These are phyloP conservation scores for Stevia rebaudiana DNA, from an alignment of 140 eudicot genomes.

Conservation along the genomic window DNA sequence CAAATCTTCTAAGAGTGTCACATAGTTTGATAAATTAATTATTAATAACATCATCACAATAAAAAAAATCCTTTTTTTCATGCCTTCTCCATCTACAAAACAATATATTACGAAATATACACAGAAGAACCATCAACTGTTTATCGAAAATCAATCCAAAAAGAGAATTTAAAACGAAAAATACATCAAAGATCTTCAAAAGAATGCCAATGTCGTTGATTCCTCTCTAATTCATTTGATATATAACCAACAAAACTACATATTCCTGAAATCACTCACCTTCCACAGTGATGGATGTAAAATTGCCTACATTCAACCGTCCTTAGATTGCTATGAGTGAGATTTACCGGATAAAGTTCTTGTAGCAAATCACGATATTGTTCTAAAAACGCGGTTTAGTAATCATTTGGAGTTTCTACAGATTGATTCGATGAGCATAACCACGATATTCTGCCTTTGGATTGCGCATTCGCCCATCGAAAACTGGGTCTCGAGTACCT, in stretches of 20 bases:
- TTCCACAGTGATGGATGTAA: too few species aligned
- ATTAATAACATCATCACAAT: background rate
- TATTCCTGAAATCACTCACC: too few species aligned
- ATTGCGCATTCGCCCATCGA: slow-evolving; percentile 42
- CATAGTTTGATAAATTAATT: too few species aligned
- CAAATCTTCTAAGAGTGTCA: too few species aligned
- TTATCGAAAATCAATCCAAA: background rate
- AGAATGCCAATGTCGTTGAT: background rate
- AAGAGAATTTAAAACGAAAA: background rate
- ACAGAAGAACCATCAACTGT: background rate
- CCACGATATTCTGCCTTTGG: slow-evolving; percentile 52
- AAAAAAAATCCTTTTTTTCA: background rate
- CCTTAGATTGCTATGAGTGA: too few species aligned
- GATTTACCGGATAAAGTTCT: too few species aligned
- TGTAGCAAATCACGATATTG: background rate
- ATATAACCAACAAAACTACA: background rate
- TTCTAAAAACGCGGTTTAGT: slow-evolving; percentile 11
- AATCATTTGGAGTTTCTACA: slow-evolving; percentile 33
- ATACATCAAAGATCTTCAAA: background rate
- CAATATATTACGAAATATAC: background rate
- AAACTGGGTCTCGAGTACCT: slow-evolving; percentile 46
- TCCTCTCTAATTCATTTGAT: background rate
- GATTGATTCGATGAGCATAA: slow-evolving; percentile 58
- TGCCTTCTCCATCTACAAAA: background rate
- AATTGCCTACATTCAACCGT: too few species aligned